Percentiles rank a stretch among this genome's conserved stretches.
These are phyloP conservation scores for Syzygium syzygioides DNA, from an alignment of 441 rosid species.

Conservation along the genomic window DNA sequence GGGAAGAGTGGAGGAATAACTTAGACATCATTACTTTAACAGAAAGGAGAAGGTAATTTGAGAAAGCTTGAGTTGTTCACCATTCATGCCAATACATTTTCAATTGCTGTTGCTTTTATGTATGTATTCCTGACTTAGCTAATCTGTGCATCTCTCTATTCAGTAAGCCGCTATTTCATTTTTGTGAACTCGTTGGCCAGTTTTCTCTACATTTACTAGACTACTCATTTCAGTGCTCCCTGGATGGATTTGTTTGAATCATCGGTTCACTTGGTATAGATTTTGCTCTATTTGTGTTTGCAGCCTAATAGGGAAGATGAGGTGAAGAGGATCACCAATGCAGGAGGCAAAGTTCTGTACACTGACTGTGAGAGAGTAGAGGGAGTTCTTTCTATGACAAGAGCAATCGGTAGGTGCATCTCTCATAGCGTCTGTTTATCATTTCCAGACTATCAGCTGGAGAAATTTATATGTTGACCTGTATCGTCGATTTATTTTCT, in stretches of 20 bases:
- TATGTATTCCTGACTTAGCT: neutral
- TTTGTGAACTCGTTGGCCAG: neutral
- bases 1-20: neutral
- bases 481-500: neutral
- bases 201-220: neutral
- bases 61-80: neutral
- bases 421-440: neutral
- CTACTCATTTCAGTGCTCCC: neutral
- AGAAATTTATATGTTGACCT: neutral
- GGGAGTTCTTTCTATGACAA: conserved; percentile 22
- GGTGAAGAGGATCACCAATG: conserved; percentile 6
- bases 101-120: neutral
- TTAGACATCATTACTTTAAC: neutral
- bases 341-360: conserved; percentile 18
- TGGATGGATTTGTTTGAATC: neutral
- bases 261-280: neutral
- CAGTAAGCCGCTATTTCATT: neutral
- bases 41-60: neutral
- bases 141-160: neutral
- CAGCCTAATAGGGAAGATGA: conserved; percentile 14
- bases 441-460: neutral
- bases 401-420: conserved; percentile 12
- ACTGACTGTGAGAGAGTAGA: conserved; percentile 13
- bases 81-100: neutral
- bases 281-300: neutral